Conservation (phyloP, 192 early-diverging fungal species). For the Backusella westeae region DNA sequence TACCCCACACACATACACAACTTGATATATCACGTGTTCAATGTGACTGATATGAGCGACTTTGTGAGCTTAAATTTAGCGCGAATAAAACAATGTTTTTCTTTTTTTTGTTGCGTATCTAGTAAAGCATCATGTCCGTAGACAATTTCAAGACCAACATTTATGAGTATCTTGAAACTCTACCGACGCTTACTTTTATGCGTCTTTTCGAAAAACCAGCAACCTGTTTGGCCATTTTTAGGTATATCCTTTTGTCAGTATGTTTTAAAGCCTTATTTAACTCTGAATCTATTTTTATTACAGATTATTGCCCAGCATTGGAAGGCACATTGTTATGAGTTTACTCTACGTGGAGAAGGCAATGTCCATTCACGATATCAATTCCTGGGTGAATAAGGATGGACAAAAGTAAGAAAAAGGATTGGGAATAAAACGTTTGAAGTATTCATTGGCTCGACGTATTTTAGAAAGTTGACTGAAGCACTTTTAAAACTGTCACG, state of each 20-base stretch:
- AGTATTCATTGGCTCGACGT: background rate
- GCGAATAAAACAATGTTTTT: background rate
- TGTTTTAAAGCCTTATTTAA: background rate
- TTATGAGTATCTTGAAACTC: constrained; percentile 75
- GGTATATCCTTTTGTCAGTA: constrained; percentile 40
- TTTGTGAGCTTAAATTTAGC: too few species aligned
- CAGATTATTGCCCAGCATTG: constrained; percentile 76
- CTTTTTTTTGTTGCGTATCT: background rate
- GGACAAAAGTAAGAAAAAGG: constrained; percentile 31
- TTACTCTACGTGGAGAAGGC: constrained; percentile 73
- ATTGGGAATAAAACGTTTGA: too few species aligned
- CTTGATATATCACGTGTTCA: too few species aligned
- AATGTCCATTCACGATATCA: constrained; percentile 55
- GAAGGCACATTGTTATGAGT: constrained; percentile 88
- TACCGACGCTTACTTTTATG: constrained; percentile 73
- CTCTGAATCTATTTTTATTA: background rate
- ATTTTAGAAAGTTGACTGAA: constrained; percentile 54
- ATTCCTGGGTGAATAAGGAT: constrained; percentile 35
- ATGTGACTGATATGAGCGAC: too few species aligned
- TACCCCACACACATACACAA: too few species aligned
- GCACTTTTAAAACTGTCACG: constrained; percentile 68
- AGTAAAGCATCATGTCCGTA: constrained; percentile 26
- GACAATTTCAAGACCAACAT: constrained; percentile 68
- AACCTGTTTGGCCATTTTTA: constrained; percentile 90
- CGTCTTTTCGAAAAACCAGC: constrained; percentile 86